Evolutionary conservation across 257 asterid genomes (phyloP).

Genomic region (Parsonsia alboflavescens): DNA sequence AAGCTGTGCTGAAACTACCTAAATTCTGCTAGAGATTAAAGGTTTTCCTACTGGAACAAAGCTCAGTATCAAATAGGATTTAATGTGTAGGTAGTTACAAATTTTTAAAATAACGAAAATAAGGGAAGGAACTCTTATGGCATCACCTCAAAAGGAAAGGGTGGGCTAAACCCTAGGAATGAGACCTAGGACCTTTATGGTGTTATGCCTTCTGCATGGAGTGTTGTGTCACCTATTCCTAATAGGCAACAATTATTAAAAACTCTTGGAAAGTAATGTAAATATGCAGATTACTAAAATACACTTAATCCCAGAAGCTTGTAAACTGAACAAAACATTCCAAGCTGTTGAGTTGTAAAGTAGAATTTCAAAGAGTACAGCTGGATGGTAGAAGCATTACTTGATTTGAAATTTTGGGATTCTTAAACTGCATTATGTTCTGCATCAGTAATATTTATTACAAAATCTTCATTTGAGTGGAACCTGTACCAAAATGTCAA

Average conservation of each 20-base stretch:
- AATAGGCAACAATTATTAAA: too few species aligned
- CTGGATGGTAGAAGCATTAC: neutral
- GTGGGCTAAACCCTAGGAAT: neutral
- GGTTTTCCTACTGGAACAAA: too few species aligned
- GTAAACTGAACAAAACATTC: neutral
- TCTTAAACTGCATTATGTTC: neutral
- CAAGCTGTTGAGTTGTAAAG: neutral
- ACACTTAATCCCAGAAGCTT: neutral
- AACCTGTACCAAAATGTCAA: neutral
- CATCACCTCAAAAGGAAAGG: neutral
- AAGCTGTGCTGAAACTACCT: neutral
- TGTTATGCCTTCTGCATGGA: neutral
- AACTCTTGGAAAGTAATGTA: neutral
- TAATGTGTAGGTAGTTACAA: too few species aligned
- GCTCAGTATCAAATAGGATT: too few species aligned
- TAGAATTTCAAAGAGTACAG: neutral
- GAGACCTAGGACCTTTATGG: too few species aligned
- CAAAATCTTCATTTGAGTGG: neutral
- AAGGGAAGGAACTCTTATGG: neutral
- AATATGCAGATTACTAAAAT: neutral
- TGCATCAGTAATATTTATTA: neutral
- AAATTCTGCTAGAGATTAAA: neutral
- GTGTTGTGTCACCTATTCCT: neutral
- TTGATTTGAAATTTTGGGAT: neutral
- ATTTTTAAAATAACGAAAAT: neutral